Evolutionary conservation across 2,329 filamentous ascomycete species (phyloP), one percentile per base, ranked within the genome.

Genomic region (Alternaria viburni): DNA sequence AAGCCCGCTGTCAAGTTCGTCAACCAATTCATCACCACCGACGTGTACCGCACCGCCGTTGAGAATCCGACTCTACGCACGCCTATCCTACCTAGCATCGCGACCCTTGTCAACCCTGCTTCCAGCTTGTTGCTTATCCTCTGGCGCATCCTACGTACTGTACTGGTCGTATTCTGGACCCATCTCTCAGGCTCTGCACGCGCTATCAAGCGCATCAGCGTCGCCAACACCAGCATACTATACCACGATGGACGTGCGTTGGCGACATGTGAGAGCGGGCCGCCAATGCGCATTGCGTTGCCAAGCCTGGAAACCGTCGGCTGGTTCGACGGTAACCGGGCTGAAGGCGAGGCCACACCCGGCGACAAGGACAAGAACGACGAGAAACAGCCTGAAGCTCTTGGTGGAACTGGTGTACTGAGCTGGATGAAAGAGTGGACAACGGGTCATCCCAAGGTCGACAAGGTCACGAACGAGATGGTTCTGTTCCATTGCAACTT

Each of bases 381-480:
- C 26, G 51, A 63, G 17, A 49, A 61, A 25, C 26, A 60, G 9
- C 44, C 54, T 8, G 59, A 61, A 17, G 57, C 64, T 4, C 87
- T 90, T 67, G 87, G 88, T 5, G 88, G 87, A 8, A 73, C 81
- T 1, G 87, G 88, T 0, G 65, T 86, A 3, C 73, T 89, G 23
- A 84, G 84, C 41, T 91, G 87, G 72, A 88, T 91, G 86, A 87
- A 85, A 66, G 89, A 91, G 74, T 91, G 89, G 89, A 90, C 89
- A 0, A 92, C 90, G 2, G 88, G 87, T 19, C 89, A 91, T 74
- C 90, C 90, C 7, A 87, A 88, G 65, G 85, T 92, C 54, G 90
- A 93, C 68, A 87, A 86, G 0, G 70, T 77, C 1, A 90, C 89
- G 0, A 87, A 87, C 44, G 89, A 92, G 73, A 83, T 92, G 76